Base-by-base conservation (phyloP, 169 alveolate species). In the Plasmodium chabaudi region DNA sequence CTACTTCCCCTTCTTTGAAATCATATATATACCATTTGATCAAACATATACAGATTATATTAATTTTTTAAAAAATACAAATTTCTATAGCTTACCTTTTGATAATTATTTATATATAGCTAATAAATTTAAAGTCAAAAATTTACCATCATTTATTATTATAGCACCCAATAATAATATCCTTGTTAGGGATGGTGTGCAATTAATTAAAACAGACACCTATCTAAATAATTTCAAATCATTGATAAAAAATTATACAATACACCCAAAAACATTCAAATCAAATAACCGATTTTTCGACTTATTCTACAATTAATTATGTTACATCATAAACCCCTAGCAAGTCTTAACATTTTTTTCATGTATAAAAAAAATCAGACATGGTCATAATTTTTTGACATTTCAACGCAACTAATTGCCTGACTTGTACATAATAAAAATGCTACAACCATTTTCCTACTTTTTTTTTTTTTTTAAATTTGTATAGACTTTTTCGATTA, bases 11-110 rank as follows among this genome's bases (percentile, higher is more conserved):
- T 67, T 53, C 65, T 12, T 79, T 42, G 84, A 79, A 79, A 79
- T 79, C 4, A 79, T 79, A 12, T 79, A 79, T 61, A 79, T 79
- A 46, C 89, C 89, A 12, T 79, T 79, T 79, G 89, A 79, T 60
- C 53, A 68, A 61, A 79, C 89, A 67, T 79, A 79, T 79, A 25
- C 65, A 55, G 89, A 79, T 5, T 79, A 79, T 23, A 9, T 55
- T 55, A 59, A n/a, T 46, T 79, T 79, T 60, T 70, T 79, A 56
- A 79, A 67, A 53, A 59, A 59, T 0, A 79, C 71, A 15, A 49
- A 79, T 46, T 79, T 79, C 56, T 79, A 79, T 47, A 68, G 72
- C 17, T 51, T 79, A 53, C 89, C 89, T 53, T 79, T 79, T 56
- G 82, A 79, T 67, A 79, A 79, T 56, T 79, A 79, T 53, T 70